A percentile compares a stretch with the other conserved stretches of the same genome.
Conservation (phyloP, 495 filamentous ascomycete genomes). For the Mytilinidion resinicola region DNA sequence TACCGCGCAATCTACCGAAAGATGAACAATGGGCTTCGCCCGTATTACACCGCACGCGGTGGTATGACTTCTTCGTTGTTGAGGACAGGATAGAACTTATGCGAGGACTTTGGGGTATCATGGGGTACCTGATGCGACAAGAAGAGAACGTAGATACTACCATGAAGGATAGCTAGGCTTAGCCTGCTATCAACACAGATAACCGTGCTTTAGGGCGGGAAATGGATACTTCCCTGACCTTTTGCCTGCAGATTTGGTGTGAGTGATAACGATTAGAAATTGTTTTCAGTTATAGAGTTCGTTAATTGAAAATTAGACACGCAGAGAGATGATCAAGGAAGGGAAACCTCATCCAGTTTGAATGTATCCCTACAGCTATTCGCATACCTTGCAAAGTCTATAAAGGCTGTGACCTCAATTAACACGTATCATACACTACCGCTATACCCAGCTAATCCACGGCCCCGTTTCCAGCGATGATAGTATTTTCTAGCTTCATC, state of each 20-base stretch:
- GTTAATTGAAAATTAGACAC: no score
- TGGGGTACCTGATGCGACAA: conserved; percentile 61
- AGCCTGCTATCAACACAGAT: neutral
- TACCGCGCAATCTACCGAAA: conserved; percentile 15
- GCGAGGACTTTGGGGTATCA: conserved; percentile 66
- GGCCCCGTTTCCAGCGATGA: conserved; percentile 31
- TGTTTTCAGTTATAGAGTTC: no score
- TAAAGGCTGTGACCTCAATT: neutral
- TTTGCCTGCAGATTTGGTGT: no score
- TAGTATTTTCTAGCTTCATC: conserved; percentile 82
- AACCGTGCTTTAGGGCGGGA: no score
- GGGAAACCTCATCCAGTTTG: no score
- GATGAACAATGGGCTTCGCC: conserved; percentile 37
- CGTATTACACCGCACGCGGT: conserved; percentile 61
- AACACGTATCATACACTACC: conserved; percentile 37
- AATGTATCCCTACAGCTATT: no score
- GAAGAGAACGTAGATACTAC: conserved; percentile 25
- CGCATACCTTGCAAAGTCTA: neutral
- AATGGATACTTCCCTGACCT: no score
- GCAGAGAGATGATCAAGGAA: no score
- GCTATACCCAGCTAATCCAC: conserved; percentile 39
- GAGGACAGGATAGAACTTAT: conserved; percentile 67
- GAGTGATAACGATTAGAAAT: no score
- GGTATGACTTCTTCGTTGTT: conserved; percentile 68
- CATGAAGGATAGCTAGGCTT: conserved; percentile 25